Evolutionary conservation across 768 basidiomycete genomes (phyloP).

Genomic region (Paxillus rubicundulus): DNA sequence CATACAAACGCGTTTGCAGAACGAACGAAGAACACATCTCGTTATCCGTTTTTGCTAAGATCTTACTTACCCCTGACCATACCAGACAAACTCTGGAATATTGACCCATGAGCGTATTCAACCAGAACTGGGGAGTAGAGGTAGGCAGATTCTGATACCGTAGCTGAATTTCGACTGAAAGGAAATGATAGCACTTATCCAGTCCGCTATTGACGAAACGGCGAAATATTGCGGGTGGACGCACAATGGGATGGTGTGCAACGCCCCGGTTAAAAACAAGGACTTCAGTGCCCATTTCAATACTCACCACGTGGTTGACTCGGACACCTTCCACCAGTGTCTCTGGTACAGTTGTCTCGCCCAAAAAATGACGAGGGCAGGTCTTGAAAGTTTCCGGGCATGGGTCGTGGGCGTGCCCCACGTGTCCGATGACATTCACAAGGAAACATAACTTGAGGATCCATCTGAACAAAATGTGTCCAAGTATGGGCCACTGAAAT

Average conservation of each 20-base stretch:
- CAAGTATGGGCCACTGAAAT: not conserved
- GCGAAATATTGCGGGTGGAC: slow-evolving; percentile 7
- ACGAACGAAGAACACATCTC: no score
- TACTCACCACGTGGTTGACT: not conserved
- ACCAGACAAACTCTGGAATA: no score
- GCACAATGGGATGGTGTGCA: not conserved
- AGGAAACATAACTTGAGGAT: not conserved
- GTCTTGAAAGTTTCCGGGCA: slow-evolving; percentile 9
- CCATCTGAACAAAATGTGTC: not conserved
- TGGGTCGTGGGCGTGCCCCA: slow-evolving; percentile 14
- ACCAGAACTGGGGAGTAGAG: not conserved
- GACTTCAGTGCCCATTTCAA: slow-evolving; percentile 8
- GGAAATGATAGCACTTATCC: slow-evolving; percentile 5
- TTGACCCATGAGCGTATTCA: not conserved
- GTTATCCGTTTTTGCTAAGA: no score
- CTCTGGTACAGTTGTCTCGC: slow-evolving; percentile 4
- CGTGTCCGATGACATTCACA: not conserved
- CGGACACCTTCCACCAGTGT: slow-evolving; percentile 5
- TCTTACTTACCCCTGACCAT: no score
- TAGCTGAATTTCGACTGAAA: not conserved
- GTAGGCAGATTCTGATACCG: not conserved
- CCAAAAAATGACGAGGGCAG: slow-evolving; percentile 1
- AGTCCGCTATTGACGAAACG: not conserved
- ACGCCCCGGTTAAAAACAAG: not conserved
- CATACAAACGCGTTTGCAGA: no score